A percentile compares a stretch with the other conserved stretches of the same genome.
phyloP scores from a whole-genome alignment of 2,329 filamentous ascomycete species.

The Aotearoamyces nothofagi region DNA sequence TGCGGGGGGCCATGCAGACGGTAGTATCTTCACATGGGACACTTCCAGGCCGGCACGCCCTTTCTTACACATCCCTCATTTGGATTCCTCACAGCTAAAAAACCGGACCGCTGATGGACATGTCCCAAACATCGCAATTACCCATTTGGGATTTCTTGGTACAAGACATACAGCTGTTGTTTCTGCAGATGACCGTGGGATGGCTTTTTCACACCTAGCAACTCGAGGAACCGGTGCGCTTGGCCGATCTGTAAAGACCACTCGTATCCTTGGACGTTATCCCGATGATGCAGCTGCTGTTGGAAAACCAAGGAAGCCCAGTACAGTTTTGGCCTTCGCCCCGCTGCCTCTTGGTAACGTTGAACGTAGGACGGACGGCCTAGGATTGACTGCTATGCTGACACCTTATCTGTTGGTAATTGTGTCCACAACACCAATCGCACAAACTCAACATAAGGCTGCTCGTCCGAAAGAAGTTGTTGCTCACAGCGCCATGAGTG shows the following conservation, averaged over 20 bases:
- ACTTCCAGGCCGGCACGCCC: constrained; percentile 66
- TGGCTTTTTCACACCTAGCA: constrained; percentile 96
- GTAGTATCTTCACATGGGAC: constrained; percentile 96
- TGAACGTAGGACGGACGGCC: constrained; percentile 69
- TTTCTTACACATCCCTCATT: constrained; percentile 73
- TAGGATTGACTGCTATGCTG: constrained; percentile 88
- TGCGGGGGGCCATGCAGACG: constrained; percentile 77
- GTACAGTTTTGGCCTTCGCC: constrained; percentile 84
- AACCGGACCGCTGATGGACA: constrained; percentile 68
- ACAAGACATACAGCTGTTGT: constrained; percentile 88
- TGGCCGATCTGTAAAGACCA: constrained; percentile 75
- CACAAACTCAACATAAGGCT: constrained; percentile 92
- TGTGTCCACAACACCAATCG: constrained; percentile 90
- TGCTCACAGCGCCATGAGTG: constrained; percentile 82
- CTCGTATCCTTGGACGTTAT: constrained; percentile 81
- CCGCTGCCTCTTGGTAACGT: constrained; percentile 88
- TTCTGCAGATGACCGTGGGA: constrained; percentile 85
- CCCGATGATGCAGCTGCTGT: constrained; percentile 47
- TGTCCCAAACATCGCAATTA: constrained; percentile 58
- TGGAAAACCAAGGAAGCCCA: constrained; percentile 67
- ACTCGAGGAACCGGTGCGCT: constrained; percentile 80
- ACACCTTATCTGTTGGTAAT: constrained; percentile 93
- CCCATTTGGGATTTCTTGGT: constrained; percentile 89
- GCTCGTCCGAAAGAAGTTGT: constrained; percentile 80
- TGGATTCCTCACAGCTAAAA: constrained; percentile 50